Evolutionary conservation across 306 rosid species (phyloP), one percentile per base, ranked within the genome.

Genomic region (Begonia fuchsioides): DNA sequence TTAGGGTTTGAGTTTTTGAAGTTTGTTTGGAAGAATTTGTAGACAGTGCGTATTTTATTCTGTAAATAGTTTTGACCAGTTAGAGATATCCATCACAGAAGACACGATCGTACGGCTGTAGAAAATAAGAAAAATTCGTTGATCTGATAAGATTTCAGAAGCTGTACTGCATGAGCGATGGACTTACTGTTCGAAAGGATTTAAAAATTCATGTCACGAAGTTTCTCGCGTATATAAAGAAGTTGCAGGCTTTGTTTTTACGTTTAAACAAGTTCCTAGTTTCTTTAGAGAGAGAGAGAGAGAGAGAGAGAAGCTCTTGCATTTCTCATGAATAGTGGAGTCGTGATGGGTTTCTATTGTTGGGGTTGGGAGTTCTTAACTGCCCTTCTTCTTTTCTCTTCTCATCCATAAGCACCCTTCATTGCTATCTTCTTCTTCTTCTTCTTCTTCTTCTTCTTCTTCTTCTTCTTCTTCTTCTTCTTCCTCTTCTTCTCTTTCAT

Each of bases 281-380:
- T 41, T 41, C 14, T 41, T 20, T 39, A 41, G 55, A 50, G 43
- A 55, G 52, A 46, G 47, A 43, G 49, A 38, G 53, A 41, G 45
- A n/a, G 14, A 41, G 12, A 10, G 45, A 8, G 5, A 41, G 14
- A 41, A 41, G 45, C 13, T 6, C 45, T 47, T 69, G 80, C 85
- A 62, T 47, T 75, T 78, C 95, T 81, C 95, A 85, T 85, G 95
- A 85, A 81, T 87, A 73, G 84, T 73, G 93, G 87, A 73, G 85
- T 85, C 93, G 95, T 86, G 85, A 64, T 78, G 87, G 93, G 95
- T 63, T 86, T 86, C 88, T 86, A 81, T 78, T 86, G 88, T 47
- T 86, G 95, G 95, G 88, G 72, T 69, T 86, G 93, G 95, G 87
- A 81, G 69, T 86, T 86, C 85, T 81, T 86, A 76, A 86, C 88